Conservation (phyloP, 257 asterid species). For the Vinca minor region DNA sequence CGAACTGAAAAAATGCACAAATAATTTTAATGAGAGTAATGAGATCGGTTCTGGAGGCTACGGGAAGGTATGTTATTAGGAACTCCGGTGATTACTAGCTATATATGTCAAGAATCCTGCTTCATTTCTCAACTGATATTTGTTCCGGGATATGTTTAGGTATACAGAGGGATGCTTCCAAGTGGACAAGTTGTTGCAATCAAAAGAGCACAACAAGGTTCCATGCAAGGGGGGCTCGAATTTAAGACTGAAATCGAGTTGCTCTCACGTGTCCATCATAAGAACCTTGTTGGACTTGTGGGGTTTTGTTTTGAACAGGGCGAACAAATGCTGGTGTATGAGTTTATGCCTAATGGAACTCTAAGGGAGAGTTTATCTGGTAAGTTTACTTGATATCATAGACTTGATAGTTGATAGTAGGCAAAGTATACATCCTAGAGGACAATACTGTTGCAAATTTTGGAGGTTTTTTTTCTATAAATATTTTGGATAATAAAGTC, state of each 20-base stretch:
- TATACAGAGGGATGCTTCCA: constrained; percentile 62
- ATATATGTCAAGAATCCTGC: background rate
- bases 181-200: constrained; percentile 72
- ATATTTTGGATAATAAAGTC: no score
- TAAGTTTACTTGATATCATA: constrained; percentile 11
- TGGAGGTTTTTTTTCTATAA: no score
- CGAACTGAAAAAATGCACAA: constrained; percentile 78
- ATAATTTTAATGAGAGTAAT: constrained; percentile 63
- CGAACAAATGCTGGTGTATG: constrained; percentile 85
- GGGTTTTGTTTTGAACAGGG: constrained; percentile 96
- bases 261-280: constrained; percentile 94
- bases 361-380: constrained; percentile 72
- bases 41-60: constrained; percentile 95
- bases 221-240: constrained; percentile 83
- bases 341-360: constrained; percentile 78
- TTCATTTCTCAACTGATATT: background rate
- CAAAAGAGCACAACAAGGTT: constrained; percentile 76
- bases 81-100: no score
- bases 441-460: no score
- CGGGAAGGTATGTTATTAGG: constrained; percentile 52
- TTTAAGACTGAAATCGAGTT: constrained; percentile 91
- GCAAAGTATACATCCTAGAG: no score
- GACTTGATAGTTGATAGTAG: no score
- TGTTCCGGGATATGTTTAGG: constrained; percentile 37
- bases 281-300: constrained; percentile 77